Evolutionary conservation across 169 alveolate species (phyloP), one percentile per base, ranked within the genome.

Genomic region (Eimeria necatrix): DNA sequence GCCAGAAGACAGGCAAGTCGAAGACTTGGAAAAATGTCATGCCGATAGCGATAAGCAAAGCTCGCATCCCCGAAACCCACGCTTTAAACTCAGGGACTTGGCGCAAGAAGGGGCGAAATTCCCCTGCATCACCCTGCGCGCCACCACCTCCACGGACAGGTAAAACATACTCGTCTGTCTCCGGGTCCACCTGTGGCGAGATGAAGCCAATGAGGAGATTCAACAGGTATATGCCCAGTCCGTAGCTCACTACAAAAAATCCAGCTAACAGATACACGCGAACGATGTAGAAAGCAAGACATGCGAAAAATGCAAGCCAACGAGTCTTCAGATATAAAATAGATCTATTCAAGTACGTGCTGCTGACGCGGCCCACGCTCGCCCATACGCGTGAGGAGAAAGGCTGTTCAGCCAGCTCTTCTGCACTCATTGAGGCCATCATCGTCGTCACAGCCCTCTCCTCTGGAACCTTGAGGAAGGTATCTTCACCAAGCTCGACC

Each of bases 1-100:
- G 99, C 99, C 99, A 98, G 95, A 97, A 98, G 24, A 98, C 98
- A 5, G 98, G 98, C 76, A 97, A 51, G 86, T 97, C 98, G 93
- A 97, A 96, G 74, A 96, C 70, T 60, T 96, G 94, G 88, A 94
- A 96, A 81, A 86, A 95, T 61, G 97, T 97, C 95, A 96, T 64
- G 20, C 83, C 18, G 70, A 97, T 91, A 61, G 97, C 93, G 32
- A 95, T 80, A 16, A 97, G 80, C 48, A 96, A 95, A 51, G 97
- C 98, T 51, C 94, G 95, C 78, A 93, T 84, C 71, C 97, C 97
- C 18, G 90, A 59, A n/a, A 41, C 74, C 99, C 99, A 98, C 59
- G 96, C 97, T 22, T 96, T 93, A 91, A 96, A 98, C 97, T 98
- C 99, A 9, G 97, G 97, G 14, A 98, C 94, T 94, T 97, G 96